phyloP scores from a whole-genome alignment of 2,329 filamentous ascomycete species.

The Microascus cirrosus region DNA sequence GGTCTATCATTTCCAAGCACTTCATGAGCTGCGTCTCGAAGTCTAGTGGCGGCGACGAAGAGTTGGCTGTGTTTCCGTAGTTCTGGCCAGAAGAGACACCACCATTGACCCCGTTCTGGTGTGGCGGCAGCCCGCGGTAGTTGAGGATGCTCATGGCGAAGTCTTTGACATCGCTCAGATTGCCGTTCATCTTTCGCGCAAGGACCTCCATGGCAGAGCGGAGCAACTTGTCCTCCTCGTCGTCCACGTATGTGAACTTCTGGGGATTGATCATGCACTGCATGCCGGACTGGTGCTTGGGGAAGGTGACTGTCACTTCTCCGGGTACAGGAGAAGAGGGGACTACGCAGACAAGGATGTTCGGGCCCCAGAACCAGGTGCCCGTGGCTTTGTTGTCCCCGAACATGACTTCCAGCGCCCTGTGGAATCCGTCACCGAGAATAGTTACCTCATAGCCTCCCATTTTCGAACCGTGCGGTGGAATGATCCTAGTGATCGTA shows the following conservation, averaged over 20 bases:
- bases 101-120: constrained; percentile 24
- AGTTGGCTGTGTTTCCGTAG: constrained; percentile 27
- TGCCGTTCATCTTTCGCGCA: constrained; percentile 52
- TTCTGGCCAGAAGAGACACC: constrained; percentile 27
- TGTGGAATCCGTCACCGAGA: constrained; percentile 69
- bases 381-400: constrained; percentile 54
- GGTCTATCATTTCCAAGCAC: constrained; percentile 67
- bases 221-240: constrained; percentile 58
- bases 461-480: constrained; percentile 67
- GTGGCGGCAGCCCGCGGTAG: constrained; percentile 2
- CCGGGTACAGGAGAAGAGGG: constrained; percentile 60
- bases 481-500: constrained; percentile 74
- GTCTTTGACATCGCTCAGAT: constrained; percentile 48
- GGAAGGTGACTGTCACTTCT: constrained; percentile 53
- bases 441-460: constrained; percentile 84
- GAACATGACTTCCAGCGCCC: constrained; percentile 72
- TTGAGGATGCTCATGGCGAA: constrained; percentile 48
- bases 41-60: constrained; percentile 19
- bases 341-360: constrained; percentile 67
- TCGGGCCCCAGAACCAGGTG: constrained; percentile 71
- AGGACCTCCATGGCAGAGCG: constrained; percentile 56
- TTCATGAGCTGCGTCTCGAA: constrained; percentile 60
- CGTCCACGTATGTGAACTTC: constrained; percentile 64
- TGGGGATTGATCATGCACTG: constrained; percentile 4
- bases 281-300: constrained; percentile 25